Evolutionary conservation across 352 stramenopile genomes (phyloP), one percentile per base, ranked within the genome.

Genomic region (Thalassiosira ordinaria): DNA sequence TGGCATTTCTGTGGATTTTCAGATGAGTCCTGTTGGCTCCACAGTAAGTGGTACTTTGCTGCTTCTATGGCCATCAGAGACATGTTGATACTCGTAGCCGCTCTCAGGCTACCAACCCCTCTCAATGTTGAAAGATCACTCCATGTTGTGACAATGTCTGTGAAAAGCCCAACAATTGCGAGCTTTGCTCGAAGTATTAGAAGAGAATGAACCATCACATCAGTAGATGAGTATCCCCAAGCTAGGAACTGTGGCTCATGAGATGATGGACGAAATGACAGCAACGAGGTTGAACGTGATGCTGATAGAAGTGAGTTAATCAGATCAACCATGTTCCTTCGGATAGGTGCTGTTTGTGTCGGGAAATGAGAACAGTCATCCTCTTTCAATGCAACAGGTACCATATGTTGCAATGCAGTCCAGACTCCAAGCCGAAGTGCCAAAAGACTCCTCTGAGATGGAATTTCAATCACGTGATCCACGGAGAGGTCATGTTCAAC

Each of bases 401-500:
- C 27, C n/a, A 82, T 57, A 41, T 65, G 39, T 18, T 74, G 35
- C 18, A 88, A 47, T 16, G 73, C 51, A n/a, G 62, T 75, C 75
- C 80, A 88, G 18, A 76, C 75, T 22, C 60, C 65, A 14, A 78
- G 57, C 67, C 80, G 80, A 13, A 88, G 16, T 9, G 74, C 61
- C 22, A 82, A 49, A 7, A 84, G 62, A 73, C 80, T 84, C 24
- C 61, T 41, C 16, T 37, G 51, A 44, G 80, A 82, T 7, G 27
- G 51, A 37, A 88, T 59, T 29, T 55, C 2, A 51, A 88, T 55
- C 22, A 59, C 51, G 60, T 46, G 1, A 44, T 77, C 60, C 24
- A 55, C 64, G 26, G 20, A 22, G 29, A 1, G 1, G 3, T 26
- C 49, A 14, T 39, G 57, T 52, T 57, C 35, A 18, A 27, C 13